A percentile compares a stretch with the other conserved stretches of the same genome.
phyloP scores from a whole-genome alignment of 2,329 filamentous ascomycete genomes.

The Monosporascus sp. region DNA sequence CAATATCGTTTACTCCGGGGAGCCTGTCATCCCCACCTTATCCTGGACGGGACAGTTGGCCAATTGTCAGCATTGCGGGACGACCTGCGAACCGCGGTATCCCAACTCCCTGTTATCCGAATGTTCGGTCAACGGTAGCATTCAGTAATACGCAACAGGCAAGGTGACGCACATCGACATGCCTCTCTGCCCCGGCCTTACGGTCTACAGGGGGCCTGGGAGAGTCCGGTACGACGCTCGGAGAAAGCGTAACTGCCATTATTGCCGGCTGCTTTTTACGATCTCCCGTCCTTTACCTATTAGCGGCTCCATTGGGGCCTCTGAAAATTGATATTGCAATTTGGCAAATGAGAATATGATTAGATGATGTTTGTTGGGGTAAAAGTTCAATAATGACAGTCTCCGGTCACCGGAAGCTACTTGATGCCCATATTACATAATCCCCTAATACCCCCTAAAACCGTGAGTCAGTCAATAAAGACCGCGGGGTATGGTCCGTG shows the following conservation, averaged over 20 bases:
- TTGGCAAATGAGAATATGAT: too few relatives aligned
- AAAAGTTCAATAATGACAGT: too few relatives aligned
- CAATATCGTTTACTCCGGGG: neutral
- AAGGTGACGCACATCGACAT: slow-evolving; percentile 78
- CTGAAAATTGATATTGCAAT: too few relatives aligned
- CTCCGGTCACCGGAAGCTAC: too few relatives aligned
- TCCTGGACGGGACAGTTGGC: neutral
- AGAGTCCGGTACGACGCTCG: slow-evolving; percentile 68
- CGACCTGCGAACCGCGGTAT: slow-evolving; percentile 76
- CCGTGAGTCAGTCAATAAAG: too few relatives aligned
- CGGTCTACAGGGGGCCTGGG: slow-evolving; percentile 84
- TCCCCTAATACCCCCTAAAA: too few relatives aligned
- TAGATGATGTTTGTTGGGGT: too few relatives aligned
- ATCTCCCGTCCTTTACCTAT: too few relatives aligned
- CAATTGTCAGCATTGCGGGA: slow-evolving; percentile 51
- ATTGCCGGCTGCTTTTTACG: slow-evolving; percentile 75
- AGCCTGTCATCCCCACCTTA: neutral
- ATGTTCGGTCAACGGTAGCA: slow-evolving; percentile 87
- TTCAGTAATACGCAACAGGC: slow-evolving; percentile 87
- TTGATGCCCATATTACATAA: too few relatives aligned
- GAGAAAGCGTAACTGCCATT: slow-evolving; percentile 76
- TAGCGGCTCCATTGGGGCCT: too few relatives aligned
- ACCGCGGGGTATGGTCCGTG: too few relatives aligned
- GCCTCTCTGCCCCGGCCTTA: slow-evolving; percentile 83
- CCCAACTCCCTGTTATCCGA: slow-evolving; percentile 68